Percentiles rank a stretch among this genome's conserved stretches.
Evolutionary conservation across 106 monocot species (phyloP).

Genomic region (Allium fistulosum): DNA sequence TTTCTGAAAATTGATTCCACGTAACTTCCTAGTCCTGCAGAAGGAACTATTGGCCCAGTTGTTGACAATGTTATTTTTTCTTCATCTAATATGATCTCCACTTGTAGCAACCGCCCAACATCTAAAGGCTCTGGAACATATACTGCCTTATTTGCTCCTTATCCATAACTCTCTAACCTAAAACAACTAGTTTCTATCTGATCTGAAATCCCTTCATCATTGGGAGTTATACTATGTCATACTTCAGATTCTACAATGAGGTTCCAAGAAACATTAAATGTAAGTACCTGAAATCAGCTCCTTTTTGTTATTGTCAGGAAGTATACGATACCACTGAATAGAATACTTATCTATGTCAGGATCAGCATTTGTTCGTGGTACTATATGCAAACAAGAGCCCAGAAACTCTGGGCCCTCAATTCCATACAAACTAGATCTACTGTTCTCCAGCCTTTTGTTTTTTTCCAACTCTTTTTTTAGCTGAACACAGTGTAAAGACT

Average conservation of each 20-base stretch:
- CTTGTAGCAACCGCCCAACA: conserved; percentile 72
- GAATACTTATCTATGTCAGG: conserved; percentile 41
- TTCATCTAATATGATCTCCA: conserved; percentile 39
- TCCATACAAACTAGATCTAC: conserved; percentile 33
- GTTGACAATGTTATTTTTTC: conserved; percentile 34
- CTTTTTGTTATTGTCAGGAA: conserved; percentile 49
- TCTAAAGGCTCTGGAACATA: conserved; percentile 90
- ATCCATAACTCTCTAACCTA: too few relatives aligned
- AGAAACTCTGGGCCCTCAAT: conserved; percentile 64
- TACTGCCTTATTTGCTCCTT: conserved; percentile 59
- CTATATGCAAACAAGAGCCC: conserved; percentile 55
- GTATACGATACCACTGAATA: conserved; percentile 74
- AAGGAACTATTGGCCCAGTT: conserved; percentile 58
- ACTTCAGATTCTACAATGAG: background rate
- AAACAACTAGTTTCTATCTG: too few relatives aligned
- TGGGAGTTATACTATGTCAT: too few relatives aligned
- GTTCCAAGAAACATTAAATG: background rate
- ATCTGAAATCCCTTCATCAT: too few relatives aligned
- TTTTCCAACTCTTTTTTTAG: conserved; percentile 63
- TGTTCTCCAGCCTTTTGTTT: conserved; percentile 40
- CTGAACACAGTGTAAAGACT: conserved; percentile 37
- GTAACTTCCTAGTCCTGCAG: conserved; percentile 68
- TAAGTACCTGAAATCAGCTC: conserved; percentile 65
- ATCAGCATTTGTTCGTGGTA: conserved; percentile 20
- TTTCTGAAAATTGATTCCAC: conserved; percentile 59